Base-by-base conservation (phyloP, 164 flowering plant species). In the Tinospora cordifolia region DNA sequence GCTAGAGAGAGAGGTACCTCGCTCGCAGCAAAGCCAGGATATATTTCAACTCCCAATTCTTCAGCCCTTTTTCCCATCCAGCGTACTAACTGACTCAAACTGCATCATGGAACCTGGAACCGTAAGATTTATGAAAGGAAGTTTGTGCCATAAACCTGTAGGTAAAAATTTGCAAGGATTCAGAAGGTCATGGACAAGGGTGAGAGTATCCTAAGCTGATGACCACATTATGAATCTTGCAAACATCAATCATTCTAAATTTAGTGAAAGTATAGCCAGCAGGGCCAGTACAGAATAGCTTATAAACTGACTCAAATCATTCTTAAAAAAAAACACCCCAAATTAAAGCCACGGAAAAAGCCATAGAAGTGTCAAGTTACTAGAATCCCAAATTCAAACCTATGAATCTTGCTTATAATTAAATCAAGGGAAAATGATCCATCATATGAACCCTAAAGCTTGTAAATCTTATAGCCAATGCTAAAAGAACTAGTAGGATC, bases 21-120 rank as follows among this genome's bases (percentile, higher is more conserved):
- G 79, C 87, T 87, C 68, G 97, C 99, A 73, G 99, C 87, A 86
- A 94, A 92, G 58, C 99, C 97, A 15, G 99, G 97, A 79, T 92
- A 92, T 79, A 94, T 86, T 78, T 94, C 99, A 69, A 89, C 88
- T 67, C 99, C 97, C 64, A 94, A 71, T 70, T 94, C 97, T 84
- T 94, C 97, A 71, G 99, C 97, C 83, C 92, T 94, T 54, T 22
- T 63, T 71, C 91, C 97, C 89, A 94, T 69, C 99, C 99, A 94
- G 27, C 93, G 84, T 51, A 88, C 91, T 58, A 94, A 75, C 78
- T 94, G 95, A 79, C 97, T 90, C 82, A 93, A 83, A 81, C 98
- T 93, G 86, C 78, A 80, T 69, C 63, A 64, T 6, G 65, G 22
- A 39, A 26, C 15, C 19, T 6, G 38, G 19, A 57, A 30, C 64